Evolutionary conservation across 257 asterid genomes (phyloP).

Genomic region (Petunia axillaris): DNA sequence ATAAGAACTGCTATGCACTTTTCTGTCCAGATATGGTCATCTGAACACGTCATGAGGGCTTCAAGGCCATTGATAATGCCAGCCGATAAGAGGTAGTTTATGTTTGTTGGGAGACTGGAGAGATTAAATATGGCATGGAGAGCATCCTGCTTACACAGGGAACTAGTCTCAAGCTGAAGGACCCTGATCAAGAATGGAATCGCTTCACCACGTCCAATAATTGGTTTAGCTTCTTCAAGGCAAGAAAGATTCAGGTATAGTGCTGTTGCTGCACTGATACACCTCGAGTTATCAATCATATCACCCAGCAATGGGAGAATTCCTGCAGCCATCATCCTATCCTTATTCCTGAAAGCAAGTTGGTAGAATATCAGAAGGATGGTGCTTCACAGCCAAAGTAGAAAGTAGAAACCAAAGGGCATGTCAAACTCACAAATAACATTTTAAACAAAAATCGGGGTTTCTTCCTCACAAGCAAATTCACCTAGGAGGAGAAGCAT

Average conservation of each 20-base stretch:
- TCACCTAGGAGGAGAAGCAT: no score
- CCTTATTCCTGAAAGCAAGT: conserved; percentile 74
- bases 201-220: conserved; percentile 72
- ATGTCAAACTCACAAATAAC: no score
- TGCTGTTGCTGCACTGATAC: conserved; percentile 79
- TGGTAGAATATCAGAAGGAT: neutral
- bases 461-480: no score
- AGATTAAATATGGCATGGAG: conserved; percentile 93
- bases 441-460: no score
- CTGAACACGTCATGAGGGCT: conserved; percentile 53
- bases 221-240: conserved; percentile 85
- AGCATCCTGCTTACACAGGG: conserved; percentile 76
- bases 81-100: conserved; percentile 72
- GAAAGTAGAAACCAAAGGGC: no score
- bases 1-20: conserved; percentile 82
- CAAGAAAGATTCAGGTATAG: conserved; percentile 91
- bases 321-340: conserved; percentile 81
- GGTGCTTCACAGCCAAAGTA: neutral
- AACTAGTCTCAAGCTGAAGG: conserved; percentile 54
- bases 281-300: conserved; percentile 58
- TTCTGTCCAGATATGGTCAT: conserved; percentile 60
- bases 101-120: conserved; percentile 65
- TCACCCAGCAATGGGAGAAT: conserved; percentile 67
- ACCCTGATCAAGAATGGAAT: conserved; percentile 77
- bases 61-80: conserved; percentile 71